Conservation (phyloP, 2,329 filamentous ascomycete species). For the Chaetomium globosum region DNA sequence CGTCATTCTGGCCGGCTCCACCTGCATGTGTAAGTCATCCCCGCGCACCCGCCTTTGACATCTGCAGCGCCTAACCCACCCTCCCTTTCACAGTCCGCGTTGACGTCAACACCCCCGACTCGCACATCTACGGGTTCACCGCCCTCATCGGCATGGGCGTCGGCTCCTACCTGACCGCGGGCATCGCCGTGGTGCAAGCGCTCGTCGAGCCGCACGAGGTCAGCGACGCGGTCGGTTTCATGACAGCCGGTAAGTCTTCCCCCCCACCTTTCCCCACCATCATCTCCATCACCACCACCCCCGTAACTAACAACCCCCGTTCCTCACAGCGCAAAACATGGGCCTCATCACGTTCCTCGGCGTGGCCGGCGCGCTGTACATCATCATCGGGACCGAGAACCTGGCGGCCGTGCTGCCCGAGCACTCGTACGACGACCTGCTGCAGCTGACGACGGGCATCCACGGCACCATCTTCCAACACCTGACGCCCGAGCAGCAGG, state of each 20-base stretch:
- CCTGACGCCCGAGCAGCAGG: not conserved
- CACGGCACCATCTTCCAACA: conserved; percentile 1
- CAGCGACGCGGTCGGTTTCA: conserved; percentile 5
- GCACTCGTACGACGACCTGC: not conserved
- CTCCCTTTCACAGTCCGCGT: not conserved
- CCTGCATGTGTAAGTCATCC: not conserved
- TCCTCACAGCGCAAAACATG: not conserved
- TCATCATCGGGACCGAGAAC: not conserved
- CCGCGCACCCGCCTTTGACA: too few species aligned
- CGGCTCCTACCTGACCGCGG: conserved; percentile 2
- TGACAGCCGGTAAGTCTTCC: not conserved
- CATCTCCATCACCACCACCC: too few species aligned
- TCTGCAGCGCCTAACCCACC: not conserved
- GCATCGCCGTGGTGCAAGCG: conserved; percentile 1
- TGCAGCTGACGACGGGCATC: not conserved
- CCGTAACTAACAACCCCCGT: not conserved
- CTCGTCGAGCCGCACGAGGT: not conserved
- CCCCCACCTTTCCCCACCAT: too few species aligned
- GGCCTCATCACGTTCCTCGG: not conserved
- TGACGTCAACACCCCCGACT: not conserved
- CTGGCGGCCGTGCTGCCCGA: not conserved
- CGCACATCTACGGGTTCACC: conserved; percentile 3
- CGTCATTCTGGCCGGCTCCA: not conserved
- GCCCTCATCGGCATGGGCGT: conserved; percentile 4
- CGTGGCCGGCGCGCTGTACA: conserved; percentile 8